A percentile compares a stretch with the other conserved stretches of the same genome.
Evolutionary conservation across 169 alveolate species (phyloP).

Genomic region (Theileria parva): DNA sequence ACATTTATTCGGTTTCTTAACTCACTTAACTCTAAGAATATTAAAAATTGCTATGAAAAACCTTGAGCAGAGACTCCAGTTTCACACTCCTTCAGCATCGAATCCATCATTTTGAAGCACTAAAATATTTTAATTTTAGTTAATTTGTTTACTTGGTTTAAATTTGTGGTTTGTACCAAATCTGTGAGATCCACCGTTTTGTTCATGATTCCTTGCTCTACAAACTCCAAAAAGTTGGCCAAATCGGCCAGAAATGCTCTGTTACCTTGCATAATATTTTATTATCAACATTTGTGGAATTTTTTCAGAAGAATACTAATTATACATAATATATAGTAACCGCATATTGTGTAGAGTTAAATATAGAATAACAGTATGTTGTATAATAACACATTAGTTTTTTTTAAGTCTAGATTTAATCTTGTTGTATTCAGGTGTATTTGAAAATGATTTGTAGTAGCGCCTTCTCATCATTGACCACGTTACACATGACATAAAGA

Average conservation of each 20-base stretch:
- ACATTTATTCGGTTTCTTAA: constrained; percentile 38
- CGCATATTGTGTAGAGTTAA: background rate
- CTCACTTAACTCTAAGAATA: constrained; percentile 7
- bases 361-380: too few species aligned
- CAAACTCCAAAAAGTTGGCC: constrained; percentile 39
- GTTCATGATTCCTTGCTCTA: constrained; percentile 51
- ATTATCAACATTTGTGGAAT: background rate
- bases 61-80: constrained; percentile 42
- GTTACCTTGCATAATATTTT: constrained; percentile 38
- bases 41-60: background rate
- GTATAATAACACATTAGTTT: background rate
- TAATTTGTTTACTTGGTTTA: constrained; percentile 25
- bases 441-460: background rate
- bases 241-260: constrained; percentile 50
- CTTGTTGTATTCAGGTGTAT: background rate
- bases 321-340: background rate
- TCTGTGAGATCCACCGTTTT: constrained; percentile 25
- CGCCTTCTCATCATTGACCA: constrained; percentile 10
- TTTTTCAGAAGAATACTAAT: background rate
- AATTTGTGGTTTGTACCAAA: constrained; percentile 23
- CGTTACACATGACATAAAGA: constrained; percentile 23
- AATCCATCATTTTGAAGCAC: constrained; percentile 54
- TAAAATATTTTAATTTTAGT: background rate
- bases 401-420: constrained; percentile 8
- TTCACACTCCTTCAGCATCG: constrained; percentile 42